Evolutionary conservation across 371 early-diverging fungal genomes (phyloP).

Genomic region (Apophysomyces variabilis): DNA sequence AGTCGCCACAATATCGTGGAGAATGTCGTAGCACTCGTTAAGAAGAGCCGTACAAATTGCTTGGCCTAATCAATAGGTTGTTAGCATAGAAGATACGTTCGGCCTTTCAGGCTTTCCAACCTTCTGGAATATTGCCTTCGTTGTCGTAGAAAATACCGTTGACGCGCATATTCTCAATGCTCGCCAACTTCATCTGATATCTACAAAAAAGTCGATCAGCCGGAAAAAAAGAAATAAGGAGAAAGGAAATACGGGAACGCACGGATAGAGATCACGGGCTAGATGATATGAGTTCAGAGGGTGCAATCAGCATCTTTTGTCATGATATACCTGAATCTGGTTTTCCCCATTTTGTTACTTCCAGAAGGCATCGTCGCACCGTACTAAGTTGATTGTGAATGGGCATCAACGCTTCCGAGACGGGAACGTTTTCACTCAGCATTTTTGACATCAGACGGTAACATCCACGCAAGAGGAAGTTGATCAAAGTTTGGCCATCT

Average conservation of each 20-base stretch:
- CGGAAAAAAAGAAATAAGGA: background rate
- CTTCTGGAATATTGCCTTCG: conserved; percentile 85
- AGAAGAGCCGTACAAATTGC: conserved; percentile 83
- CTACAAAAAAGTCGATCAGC: conserved; percentile 12
- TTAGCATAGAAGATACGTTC: conserved; percentile 4
- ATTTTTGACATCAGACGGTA: conserved; percentile 87
- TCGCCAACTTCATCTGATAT: conserved; percentile 85
- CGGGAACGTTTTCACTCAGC: conserved; percentile 80
- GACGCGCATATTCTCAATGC: conserved; percentile 80
- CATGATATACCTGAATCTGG: conserved; percentile 65
- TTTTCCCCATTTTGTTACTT: conserved; percentile 84
- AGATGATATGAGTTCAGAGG: conserved; percentile 16
- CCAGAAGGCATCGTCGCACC: conserved; percentile 78
- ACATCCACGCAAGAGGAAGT: conserved; percentile 87
- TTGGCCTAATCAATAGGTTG: conserved; percentile 45
- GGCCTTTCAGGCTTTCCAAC: conserved; percentile 27
- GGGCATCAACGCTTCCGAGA: conserved; percentile 85
- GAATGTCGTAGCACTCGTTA: conserved; percentile 88
- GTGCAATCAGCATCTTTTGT: background rate
- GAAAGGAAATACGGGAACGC: conserved; percentile 16
- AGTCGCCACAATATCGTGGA: conserved; percentile 69
- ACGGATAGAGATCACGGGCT: conserved; percentile 85
- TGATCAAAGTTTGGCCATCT: conserved; percentile 76
- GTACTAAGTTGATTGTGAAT: conserved; percentile 86
- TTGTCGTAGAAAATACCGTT: conserved; percentile 89